phyloP scores from a whole-genome alignment of 257 asterid species.

The Primulina huaijiensis region DNA sequence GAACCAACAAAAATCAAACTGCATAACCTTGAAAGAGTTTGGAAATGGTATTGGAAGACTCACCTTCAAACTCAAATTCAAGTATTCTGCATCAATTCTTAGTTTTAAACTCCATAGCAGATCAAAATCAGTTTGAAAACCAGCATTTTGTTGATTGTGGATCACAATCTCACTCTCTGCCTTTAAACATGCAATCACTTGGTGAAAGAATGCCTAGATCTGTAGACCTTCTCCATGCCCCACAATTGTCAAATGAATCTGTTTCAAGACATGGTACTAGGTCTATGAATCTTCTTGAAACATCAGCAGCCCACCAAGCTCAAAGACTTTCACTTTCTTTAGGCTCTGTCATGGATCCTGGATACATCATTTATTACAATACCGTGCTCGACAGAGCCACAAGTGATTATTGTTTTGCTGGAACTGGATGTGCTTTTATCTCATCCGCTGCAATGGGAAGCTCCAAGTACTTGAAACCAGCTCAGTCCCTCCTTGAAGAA shows the following conservation, averaged over 20 bases:
- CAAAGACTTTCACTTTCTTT: constrained; percentile 77
- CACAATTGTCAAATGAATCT: constrained; percentile 36
- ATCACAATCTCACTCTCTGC: constrained; percentile 35
- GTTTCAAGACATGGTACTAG: constrained; percentile 42
- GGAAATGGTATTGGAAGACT: constrained; percentile 63
- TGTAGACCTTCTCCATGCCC: constrained; percentile 30
- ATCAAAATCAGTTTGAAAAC: constrained; percentile 40
- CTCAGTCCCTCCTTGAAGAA: constrained; percentile 72
- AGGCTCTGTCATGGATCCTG: constrained; percentile 43
- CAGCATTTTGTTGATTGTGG: constrained; percentile 44
- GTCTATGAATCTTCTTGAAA: constrained; percentile 67
- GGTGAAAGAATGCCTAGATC: constrained; percentile 39
- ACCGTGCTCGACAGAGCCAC: constrained; percentile 21
- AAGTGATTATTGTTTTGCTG: constrained; percentile 25
- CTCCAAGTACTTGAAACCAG: constrained; percentile 68
- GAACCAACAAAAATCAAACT: background rate
- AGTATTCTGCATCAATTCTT: constrained; percentile 63
- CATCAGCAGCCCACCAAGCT: constrained; percentile 36
- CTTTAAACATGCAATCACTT: constrained; percentile 33
- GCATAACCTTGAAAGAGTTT: background rate
- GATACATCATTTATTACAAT: constrained; percentile 18
- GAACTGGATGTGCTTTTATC: constrained; percentile 16
- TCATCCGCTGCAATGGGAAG: constrained; percentile 30
- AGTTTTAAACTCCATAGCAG: constrained; percentile 39
- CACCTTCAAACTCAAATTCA: constrained; percentile 50